Conservation (phyloP, 768 basidiomycete genomes). For the Russula foetens region DNA sequence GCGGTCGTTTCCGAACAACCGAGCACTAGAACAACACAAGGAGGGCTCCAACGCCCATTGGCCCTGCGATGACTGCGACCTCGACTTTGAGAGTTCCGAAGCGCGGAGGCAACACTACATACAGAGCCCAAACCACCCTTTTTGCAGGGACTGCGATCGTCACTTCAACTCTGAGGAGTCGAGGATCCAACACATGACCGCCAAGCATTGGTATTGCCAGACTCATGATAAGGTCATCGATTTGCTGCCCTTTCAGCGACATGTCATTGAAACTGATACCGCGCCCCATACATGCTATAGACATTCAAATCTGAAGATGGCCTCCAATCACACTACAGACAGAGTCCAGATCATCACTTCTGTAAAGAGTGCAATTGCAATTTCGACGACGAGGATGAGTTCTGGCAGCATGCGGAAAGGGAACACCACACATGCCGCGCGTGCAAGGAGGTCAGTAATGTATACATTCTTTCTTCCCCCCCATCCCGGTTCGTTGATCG, state of each 20-base stretch:
- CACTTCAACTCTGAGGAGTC: background rate
- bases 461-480: no score
- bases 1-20: conserved; percentile 16
- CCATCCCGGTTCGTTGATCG: no score
- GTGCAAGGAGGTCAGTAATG: no score
- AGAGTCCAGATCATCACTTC: no score
- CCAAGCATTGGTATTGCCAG: background rate
- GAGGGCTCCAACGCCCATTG: conserved; percentile 31
- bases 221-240: background rate
- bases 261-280: background rate
- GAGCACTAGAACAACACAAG: conserved; percentile 24
- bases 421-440: no score
- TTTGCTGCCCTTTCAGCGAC: conserved; percentile 18
- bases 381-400: no score
- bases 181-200: background rate
- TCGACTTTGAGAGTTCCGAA: conserved; percentile 32
- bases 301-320: no score
- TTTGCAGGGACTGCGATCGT: background rate
- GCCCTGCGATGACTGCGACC: conserved; percentile 37
- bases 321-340: no score
- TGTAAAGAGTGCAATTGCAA: no score
- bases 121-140: background rate
- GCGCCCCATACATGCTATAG: no score
- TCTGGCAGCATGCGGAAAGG: no score
- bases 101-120: background rate